A percentile compares a stretch with the other conserved stretches of the same genome.
These are phyloP conservation scores for Podaxis sp. DNA, from an alignment of 768 basidiomycete genomes.

Conservation along the genomic window DNA sequence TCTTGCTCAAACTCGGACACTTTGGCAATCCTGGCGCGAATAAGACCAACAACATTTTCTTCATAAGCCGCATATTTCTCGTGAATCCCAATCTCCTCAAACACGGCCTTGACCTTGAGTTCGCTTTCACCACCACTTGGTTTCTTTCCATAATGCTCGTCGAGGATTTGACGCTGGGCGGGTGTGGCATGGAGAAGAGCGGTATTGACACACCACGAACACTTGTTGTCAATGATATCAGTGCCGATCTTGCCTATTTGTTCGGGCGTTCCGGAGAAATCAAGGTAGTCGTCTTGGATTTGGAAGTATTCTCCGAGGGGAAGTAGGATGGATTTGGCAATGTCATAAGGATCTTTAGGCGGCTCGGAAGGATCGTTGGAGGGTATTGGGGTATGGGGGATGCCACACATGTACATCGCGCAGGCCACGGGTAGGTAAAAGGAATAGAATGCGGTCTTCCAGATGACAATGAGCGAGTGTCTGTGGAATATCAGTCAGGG, in stretches of 20 bases:
- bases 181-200: slow-evolving; percentile 62
- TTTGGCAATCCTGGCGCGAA: slow-evolving; percentile 67
- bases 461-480: slow-evolving; percentile 89
- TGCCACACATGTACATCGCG: slow-evolving; percentile 76
- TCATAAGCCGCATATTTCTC: slow-evolving; percentile 77
- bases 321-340: slow-evolving; percentile 79
- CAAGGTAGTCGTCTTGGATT: slow-evolving; percentile 96
- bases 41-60: slow-evolving; percentile 59
- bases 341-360: slow-evolving; percentile 45
- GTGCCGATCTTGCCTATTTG: slow-evolving; percentile 96
- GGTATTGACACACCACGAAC: slow-evolving; percentile 92
- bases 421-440: slow-evolving; percentile 98
- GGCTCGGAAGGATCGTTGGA: slow-evolving; percentile 21
- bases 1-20: slow-evolving; percentile 63
- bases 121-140: slow-evolving; percentile 51
- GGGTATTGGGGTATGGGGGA: slow-evolving; percentile 45
- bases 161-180: slow-evolving; percentile 55
- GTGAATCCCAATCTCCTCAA: slow-evolving; percentile 67
- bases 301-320: slow-evolving; percentile 99
- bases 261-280: slow-evolving; percentile 87
- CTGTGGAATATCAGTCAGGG: slow-evolving; percentile 34
- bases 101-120: slow-evolving; percentile 53
- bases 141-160: slow-evolving; percentile 50
- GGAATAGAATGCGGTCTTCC: slow-evolving; percentile 97
- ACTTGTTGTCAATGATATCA: slow-evolving; percentile 99